Evolutionary conservation across 2,329 filamentous ascomycete genomes (phyloP).

Genomic region (Alternaria sp.): DNA sequence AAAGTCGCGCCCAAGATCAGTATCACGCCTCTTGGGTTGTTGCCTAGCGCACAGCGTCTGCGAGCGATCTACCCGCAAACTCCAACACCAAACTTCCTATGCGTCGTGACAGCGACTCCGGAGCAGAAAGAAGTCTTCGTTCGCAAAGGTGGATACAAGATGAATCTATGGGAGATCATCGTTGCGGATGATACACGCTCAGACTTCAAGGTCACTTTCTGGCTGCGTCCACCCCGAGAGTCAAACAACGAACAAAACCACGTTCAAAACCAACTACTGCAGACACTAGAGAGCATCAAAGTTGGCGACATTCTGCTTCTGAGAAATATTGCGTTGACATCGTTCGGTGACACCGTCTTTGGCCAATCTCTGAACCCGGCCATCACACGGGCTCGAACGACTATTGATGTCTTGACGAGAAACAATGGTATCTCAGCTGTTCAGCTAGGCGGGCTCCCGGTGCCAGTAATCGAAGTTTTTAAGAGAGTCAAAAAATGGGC

Average conservation of each 20-base stretch:
- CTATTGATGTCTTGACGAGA: slow-evolving; percentile 70
- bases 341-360: slow-evolving; percentile 79
- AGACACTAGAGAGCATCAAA: slow-evolving; percentile 58
- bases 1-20: slow-evolving; percentile 38
- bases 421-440: slow-evolving; percentile 59
- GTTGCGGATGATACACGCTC: slow-evolving; percentile 85
- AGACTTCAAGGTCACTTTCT: slow-evolving; percentile 83
- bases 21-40: slow-evolving; percentile 69
- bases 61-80: slow-evolving; percentile 76
- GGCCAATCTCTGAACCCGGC: slow-evolving; percentile 79
- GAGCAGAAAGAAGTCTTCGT: slow-evolving; percentile 72
- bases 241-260: slow-evolving; percentile 19
- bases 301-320: slow-evolving; percentile 79
- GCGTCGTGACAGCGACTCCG: slow-evolving; percentile 75
- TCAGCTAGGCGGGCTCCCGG: slow-evolving; percentile 42
- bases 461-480: slow-evolving; percentile 68
- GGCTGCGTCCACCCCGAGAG: slow-evolving; percentile 62
- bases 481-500: slow-evolving; percentile 77
- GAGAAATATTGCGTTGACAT: slow-evolving; percentile 77
- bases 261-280: slow-evolving; percentile 46
- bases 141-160: slow-evolving; percentile 63
- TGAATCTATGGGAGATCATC: slow-evolving; percentile 44
- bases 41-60: slow-evolving; percentile 73
- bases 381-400: slow-evolving; percentile 70
- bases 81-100: slow-evolving; percentile 81